These are phyloP conservation scores for Coniferiporia weirii DNA, from an alignment of 1,284 basidiomycete genomes.

Conservation along the genomic window DNA sequence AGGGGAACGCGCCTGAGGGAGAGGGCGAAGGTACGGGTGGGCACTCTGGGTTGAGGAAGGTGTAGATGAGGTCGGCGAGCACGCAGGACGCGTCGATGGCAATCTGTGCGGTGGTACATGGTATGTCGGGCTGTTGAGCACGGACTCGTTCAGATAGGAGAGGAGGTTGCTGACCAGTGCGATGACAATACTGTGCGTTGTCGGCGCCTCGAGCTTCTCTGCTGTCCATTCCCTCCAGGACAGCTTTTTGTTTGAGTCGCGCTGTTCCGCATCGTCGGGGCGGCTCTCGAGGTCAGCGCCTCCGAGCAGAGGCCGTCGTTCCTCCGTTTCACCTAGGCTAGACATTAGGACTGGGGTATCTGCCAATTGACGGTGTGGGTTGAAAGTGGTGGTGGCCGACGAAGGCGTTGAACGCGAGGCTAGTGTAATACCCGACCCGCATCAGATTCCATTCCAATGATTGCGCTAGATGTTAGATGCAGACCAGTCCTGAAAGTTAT, in stretches of 20 bases:
- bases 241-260: conserved; percentile 19
- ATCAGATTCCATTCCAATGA: no score
- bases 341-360: no score
- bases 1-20: background rate
- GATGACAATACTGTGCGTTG: conserved; percentile 55
- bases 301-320: conserved; percentile 50
- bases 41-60: conserved; percentile 53
- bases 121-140: background rate
- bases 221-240: conserved; percentile 37
- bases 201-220: conserved; percentile 46
- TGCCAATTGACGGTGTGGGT: no score
- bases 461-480: no score
- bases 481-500: no score
- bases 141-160: background rate
- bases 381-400: no score
- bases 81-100: conserved; percentile 60
- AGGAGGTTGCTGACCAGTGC: conserved; percentile 43
- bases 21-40: conserved; percentile 13
- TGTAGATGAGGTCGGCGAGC: conserved; percentile 63
- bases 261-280: conserved; percentile 14
- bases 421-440: no score
- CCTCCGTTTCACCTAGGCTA: conserved; percentile 29
- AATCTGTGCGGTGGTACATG: conserved; percentile 38
- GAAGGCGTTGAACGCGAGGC: no score
- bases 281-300: background rate